phyloP scores from a whole-genome alignment of 768 basidiomycete genomes.

The Sistotremastrum suecicum region DNA sequence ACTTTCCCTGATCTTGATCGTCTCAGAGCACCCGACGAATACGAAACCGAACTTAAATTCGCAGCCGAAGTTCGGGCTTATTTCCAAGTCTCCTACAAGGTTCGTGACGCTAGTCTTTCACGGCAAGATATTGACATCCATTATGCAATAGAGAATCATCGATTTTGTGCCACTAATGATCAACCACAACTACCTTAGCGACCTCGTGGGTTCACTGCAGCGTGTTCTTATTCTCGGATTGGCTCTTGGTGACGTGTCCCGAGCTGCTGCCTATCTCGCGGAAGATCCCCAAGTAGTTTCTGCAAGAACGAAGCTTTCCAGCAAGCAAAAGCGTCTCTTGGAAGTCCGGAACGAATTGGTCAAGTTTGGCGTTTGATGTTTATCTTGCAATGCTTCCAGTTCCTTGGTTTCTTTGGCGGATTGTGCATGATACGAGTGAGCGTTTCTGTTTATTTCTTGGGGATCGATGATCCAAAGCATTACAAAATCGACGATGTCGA shows the following conservation, averaged over 20 bases:
- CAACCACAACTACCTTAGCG: constrained; percentile 15
- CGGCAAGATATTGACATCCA: neutral
- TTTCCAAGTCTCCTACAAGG: constrained; percentile 41
- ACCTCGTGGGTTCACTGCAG: no score
- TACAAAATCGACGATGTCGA: no score
- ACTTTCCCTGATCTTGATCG: constrained; percentile 18
- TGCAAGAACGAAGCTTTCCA: constrained; percentile 13
- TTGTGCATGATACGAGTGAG: no score
- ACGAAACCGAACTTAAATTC: constrained; percentile 30
- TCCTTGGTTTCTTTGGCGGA: no score
- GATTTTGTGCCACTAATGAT: constrained; percentile 39
- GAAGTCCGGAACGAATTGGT: constrained; percentile 24
- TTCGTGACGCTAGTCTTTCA: constrained; percentile 9
- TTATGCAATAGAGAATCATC: constrained; percentile 30
- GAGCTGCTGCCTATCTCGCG: constrained; percentile 22
- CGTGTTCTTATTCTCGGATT: no score
- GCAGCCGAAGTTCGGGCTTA: constrained; percentile 45
- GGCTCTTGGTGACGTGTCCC: neutral
- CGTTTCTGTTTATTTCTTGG: no score
- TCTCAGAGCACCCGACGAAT: constrained; percentile 20
- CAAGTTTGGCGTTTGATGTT: constrained; percentile 11
- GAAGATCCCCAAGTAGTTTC: constrained; percentile 22
- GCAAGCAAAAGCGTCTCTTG: constrained; percentile 22
- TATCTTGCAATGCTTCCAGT: no score
- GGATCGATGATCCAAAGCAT: no score